A percentile compares a stretch with the other conserved stretches of the same genome.
These are phyloP conservation scores for Rhizomucor miehei DNA, from an alignment of 371 early-diverging fungal species.

Conservation along the genomic window DNA sequence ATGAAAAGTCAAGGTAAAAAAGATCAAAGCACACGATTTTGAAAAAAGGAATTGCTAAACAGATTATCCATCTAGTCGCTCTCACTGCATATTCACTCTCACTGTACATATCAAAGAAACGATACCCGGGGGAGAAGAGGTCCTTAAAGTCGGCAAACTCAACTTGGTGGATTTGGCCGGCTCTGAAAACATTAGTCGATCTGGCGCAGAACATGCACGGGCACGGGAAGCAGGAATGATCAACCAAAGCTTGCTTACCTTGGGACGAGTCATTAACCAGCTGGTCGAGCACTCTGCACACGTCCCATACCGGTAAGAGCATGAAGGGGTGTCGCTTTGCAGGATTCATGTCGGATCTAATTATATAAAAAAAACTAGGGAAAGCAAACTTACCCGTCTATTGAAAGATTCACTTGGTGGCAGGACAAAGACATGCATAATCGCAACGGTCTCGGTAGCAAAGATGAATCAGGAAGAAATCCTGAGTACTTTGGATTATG, in stretches of 20 bases:
- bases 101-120: conserved; percentile 83
- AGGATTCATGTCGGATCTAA: conserved; percentile 7
- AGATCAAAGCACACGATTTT: background rate
- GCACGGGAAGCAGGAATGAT: conserved; percentile 93
- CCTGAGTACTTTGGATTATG: conserved; percentile 93
- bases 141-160: conserved; percentile 87
- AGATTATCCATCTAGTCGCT: conserved; percentile 58
- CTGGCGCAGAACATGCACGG: conserved; percentile 85
- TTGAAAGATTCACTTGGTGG: conserved; percentile 97
- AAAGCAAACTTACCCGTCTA: conserved; percentile 93
- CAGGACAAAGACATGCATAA: conserved; percentile 90
- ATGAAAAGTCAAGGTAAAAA: conserved; percentile 78
- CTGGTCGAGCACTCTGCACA: conserved; percentile 79
- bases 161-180: conserved; percentile 99
- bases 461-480: conserved; percentile 83
- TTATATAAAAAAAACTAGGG: conserved; percentile 33
- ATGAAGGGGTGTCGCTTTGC: background rate
- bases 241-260: conserved; percentile 85
- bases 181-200: conserved; percentile 89
- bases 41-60: background rate
- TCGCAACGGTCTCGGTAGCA: conserved; percentile 90
- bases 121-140: conserved; percentile 75
- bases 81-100: conserved; percentile 92
- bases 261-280: conserved; percentile 92
- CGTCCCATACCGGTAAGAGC: conserved; percentile 80